Percentiles rank a stretch among this genome's conserved stretches.
Evolutionary conservation across 306 rosid species (phyloP).

Genomic region (Dryas octopetala): DNA sequence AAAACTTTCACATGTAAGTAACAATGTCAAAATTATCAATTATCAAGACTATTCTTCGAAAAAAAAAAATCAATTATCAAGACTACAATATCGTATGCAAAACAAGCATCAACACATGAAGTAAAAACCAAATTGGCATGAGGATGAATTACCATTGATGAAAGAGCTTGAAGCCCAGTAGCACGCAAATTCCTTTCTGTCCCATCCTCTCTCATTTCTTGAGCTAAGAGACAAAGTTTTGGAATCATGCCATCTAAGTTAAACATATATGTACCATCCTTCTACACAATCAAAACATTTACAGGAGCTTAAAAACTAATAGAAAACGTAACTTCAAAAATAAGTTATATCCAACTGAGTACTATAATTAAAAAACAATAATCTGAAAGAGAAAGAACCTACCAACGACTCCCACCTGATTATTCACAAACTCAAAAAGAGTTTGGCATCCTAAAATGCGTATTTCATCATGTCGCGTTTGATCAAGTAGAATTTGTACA

Average conservation of each 20-base stretch:
- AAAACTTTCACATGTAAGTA: neutral
- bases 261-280: constrained; percentile 74
- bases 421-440: constrained; percentile 63
- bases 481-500: constrained; percentile 69
- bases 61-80: neutral
- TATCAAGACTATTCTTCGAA: neutral
- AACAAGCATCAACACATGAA: constrained; percentile 12
- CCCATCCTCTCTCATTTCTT: constrained; percentile 58
- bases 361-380: constrained; percentile 7
- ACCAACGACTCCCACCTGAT: constrained; percentile 56
- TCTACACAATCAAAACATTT: constrained; percentile 41
- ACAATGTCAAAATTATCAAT: neutral
- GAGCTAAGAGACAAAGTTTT: constrained; percentile 60
- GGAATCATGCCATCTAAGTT: constrained; percentile 59
- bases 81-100: neutral
- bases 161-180: constrained; percentile 58
- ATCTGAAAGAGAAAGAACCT: constrained; percentile 28
- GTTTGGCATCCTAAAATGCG: constrained; percentile 68
- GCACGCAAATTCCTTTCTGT: constrained; percentile 40
- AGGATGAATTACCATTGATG: constrained; percentile 52
- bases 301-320: constrained; percentile 9
- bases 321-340: constrained; percentile 5
- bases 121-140: constrained; percentile 16
- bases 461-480: constrained; percentile 57
- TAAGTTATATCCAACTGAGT: neutral